Base-by-base conservation (phyloP, 345 rosid species). In the Heritiera littoralis region DNA sequence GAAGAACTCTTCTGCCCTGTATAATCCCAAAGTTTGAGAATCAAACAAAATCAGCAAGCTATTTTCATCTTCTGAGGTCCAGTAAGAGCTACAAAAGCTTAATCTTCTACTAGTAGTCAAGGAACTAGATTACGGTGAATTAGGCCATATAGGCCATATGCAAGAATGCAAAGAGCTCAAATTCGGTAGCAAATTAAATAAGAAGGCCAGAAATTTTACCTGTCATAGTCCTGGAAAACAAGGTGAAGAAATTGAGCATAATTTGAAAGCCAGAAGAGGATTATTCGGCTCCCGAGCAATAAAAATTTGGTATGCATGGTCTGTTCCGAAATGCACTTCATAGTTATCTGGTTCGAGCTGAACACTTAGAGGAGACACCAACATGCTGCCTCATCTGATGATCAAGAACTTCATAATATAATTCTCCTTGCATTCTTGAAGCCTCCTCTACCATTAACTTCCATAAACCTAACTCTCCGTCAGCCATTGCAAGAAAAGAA, bases 1-100 rank as follows among this genome's bases (percentile, higher is more conserved):
- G 89, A 87, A 93, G 70, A 84, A 87, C 76, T 91, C 89, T 83
- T 93, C 98, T 9, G 92, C 98, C 83, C 93, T 89, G 82, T 61
- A 46, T 38, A 3, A 30, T 46, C 58, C 72, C 56, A 59, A 7
- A 12, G 20, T 60, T 35, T 12, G 13, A 63, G 14, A 15, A 71
- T 32, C 17, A 2, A 13, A 75, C 18, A 43, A 9, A 15, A 52
- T 59, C 18, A 79, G 38, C 41, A 45, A 41, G 45, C 68, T 35
- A 35, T 35, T 64, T 32, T 35, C n/a, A 32, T 32, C 14, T 64
- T 13, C 68, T 64, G 18, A 4, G 1, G 18, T 6, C 2, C 2
- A 7, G 40, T 63, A 30, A 48, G 55, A 66, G 28, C 28, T 40
- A 6, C 5, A 2, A 15, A 38, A 66, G 45, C 35, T 14, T 38